Base-by-base conservation (phyloP, 2,329 filamentous ascomycete species). In the Diaporthe eres region DNA sequence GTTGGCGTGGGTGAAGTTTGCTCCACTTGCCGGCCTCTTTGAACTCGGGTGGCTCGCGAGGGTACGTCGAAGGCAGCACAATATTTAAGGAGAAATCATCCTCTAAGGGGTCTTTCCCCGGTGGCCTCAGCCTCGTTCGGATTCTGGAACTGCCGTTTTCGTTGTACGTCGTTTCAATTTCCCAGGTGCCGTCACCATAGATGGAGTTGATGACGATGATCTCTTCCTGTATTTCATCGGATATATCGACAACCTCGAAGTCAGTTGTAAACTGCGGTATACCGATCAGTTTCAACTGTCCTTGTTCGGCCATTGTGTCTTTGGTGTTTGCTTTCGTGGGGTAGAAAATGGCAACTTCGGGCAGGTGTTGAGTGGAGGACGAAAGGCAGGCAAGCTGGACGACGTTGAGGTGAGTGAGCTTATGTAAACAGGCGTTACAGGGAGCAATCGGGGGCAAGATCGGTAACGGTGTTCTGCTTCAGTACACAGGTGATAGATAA, bases 201-300 rank as follows among this genome's bases (percentile, higher is more conserved):
- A 68, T 68, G 44, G 63, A 53, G 44, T 68, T 68, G 63, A 68
- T 68, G 47, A 2, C 63, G 22, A 19, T 34, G 31, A 68, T 17
- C 44, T 68, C 63, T 10, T 53, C 63, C 47, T 39, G 12, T 25
- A 68, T 68, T 8, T 53, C 47, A 19, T 68, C 63, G 4, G 63
- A 53, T 17, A 68, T 53, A 6, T 25, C 19, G n/a, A 68, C 15
- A 25, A 39, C 47, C 12, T 68, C 63, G n/a, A 39, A 68, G 22
- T 68, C 31, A 0, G 63, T 68, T 28, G 22, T 15, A 28, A 68
- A 68, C 4, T 37, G 22, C 1, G 63, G 63, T 22, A 44, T 31
- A 37, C 47, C 17, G 34, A 53, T 68, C 22, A 68, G 13, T 19
- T 53, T 53, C 31, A 68, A 4, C 19, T 39, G 63, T 39, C 31